Base-by-base conservation (phyloP, 352 stramenopile species). In the Pythium monospermum region DNA sequence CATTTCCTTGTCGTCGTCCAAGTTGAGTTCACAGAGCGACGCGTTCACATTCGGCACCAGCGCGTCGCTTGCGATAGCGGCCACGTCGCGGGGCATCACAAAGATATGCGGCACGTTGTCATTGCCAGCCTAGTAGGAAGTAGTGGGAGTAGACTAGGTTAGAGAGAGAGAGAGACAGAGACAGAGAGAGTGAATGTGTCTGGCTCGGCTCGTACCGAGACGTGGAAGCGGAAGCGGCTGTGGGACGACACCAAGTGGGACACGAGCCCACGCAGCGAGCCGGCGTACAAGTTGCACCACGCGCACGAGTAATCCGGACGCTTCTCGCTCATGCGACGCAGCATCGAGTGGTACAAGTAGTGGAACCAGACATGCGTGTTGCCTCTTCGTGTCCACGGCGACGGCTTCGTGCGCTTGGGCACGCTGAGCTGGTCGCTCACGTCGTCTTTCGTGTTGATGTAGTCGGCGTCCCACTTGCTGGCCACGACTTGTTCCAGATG, bases 81-180 rank as follows among this genome's bases (percentile, higher is more conserved):
- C 19, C 22, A 32, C 13, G 33, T 30, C 53, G 40, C 69, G 64
- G 1, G 71, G 62, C 73, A 86, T 89, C 33, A 91, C 78, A 54
- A 88, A 91, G 49, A 91, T 90, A 49, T 93, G 78, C 32, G 83
- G 80, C 32, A 87, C 76, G 40, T 85, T 85, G 33, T 93, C 79
- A 38, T 90, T 75, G 0, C 77, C 80, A 47, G 87, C 71, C 76
- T 87, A 45, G 12, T n/a, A n/a, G n/a, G n/a, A n/a, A n/a, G 1
- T 21, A 21, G 16, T 28, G 41, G 7, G 53, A 15, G 15, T 38
- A 48, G 23, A 16, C 8, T 12, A 22, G 43, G 5, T 27, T 31
- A 23, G 56, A 49, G 31, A 32, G 37, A 30, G 23, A 30, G 15
- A 28, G 11, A 26, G n/a, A 21, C 37, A 33, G 22, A 43, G 18